These are phyloP conservation scores for Komagataella kurtzmanii DNA, from an alignment of 805 yeast species.

Conservation along the genomic window DNA sequence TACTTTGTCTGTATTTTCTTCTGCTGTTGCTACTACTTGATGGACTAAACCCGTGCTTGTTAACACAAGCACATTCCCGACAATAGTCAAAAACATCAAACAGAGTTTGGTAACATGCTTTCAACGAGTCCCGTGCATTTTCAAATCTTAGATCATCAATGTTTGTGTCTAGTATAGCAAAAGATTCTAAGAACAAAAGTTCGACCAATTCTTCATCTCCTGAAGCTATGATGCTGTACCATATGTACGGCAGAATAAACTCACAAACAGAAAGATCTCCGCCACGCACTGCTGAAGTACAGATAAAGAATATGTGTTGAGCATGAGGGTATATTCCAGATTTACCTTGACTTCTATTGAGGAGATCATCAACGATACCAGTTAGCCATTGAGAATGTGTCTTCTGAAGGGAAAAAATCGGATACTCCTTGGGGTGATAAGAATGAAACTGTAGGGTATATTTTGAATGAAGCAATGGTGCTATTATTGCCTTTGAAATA, in stretches of 20 bases:
- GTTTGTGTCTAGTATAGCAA: constrained; percentile 38
- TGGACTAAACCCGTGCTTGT: constrained; percentile 14
- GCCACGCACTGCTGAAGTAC: constrained; percentile 50
- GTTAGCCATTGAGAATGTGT: constrained; percentile 63
- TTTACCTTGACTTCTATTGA: constrained; percentile 24
- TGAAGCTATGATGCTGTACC: constrained; percentile 40
- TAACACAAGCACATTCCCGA: constrained; percentile 53
- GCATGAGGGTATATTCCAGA: constrained; percentile 18
- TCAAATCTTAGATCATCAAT: constrained; percentile 32
- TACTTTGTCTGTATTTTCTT: constrained; percentile 7
- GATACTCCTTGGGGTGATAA: constrained; percentile 38
- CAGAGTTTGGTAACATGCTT: constrained; percentile 55
- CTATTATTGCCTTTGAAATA: constrained; percentile 56
- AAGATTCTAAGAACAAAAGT: constrained; percentile 32
- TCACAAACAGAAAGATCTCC: constrained; percentile 60
- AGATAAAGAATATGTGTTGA: constrained; percentile 41
- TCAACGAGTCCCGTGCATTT: constrained; percentile 40
- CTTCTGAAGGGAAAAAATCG: constrained; percentile 44
- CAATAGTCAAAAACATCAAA: constrained; percentile 76
- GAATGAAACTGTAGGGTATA: constrained; percentile 48
- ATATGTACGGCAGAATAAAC: constrained; percentile 65
- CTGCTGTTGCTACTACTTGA: constrained; percentile 12
- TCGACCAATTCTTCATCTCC: constrained; percentile 13
- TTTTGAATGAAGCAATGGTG: constrained; percentile 62
- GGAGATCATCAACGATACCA: constrained; percentile 50